phyloP scores from a whole-genome alignment of 2,329 filamentous ascomycete genomes.

The Rhynchosporium agropyri region DNA sequence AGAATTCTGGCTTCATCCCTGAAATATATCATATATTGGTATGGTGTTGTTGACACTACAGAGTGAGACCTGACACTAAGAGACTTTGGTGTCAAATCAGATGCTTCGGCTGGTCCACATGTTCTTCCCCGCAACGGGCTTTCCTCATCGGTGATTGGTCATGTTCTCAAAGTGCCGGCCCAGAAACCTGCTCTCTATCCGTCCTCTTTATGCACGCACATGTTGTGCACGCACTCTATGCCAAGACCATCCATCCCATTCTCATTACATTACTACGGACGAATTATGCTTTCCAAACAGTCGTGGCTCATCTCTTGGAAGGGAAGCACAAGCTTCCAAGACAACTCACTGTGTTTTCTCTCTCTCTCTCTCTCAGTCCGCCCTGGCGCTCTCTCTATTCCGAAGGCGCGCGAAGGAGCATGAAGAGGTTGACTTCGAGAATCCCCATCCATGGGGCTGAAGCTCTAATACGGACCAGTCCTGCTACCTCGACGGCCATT shows the following conservation, averaged over 20 bases:
- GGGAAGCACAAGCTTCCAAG: neutral
- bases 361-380: no score
- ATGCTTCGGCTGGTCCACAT: slow-evolving; percentile 5
- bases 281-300: slow-evolving; percentile 10
- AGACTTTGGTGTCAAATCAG: slow-evolving; percentile 2
- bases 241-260: slow-evolving; percentile 4
- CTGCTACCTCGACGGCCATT: neutral
- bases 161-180: no score
- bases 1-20: no score
- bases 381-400: neutral
- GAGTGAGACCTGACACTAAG: neutral
- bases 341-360: no score
- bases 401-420: neutral
- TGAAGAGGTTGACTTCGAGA: neutral
- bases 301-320: slow-evolving; percentile 1
- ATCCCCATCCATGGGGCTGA: slow-evolving; percentile 10
- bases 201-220: neutral
- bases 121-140: neutral
- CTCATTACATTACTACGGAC: neutral
- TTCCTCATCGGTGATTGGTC: slow-evolving; percentile 3
- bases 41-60: neutral
- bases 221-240: neutral
- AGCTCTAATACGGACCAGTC: neutral
- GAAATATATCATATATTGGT: no score
- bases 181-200: neutral